Conservation (phyloP, 345 rosid genomes). For the Lenwebbia sp. region DNA sequence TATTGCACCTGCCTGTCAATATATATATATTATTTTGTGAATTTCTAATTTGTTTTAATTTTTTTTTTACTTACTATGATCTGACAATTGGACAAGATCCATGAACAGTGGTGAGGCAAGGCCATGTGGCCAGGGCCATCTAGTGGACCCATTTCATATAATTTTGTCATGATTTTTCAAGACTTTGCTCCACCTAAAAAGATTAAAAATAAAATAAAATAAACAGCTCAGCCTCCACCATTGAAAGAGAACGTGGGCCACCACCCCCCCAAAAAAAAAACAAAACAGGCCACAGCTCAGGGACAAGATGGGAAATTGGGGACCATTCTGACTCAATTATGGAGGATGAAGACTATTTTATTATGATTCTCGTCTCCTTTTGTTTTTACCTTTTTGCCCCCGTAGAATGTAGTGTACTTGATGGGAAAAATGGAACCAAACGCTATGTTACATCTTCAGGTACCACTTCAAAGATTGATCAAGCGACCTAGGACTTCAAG, state of each 20-base stretch:
- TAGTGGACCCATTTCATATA: neutral
- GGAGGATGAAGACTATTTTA: neutral
- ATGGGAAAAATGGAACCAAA: neutral
- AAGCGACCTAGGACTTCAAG: neutral
- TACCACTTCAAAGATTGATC: neutral
- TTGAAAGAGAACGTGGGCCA: neutral
- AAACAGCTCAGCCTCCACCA: neutral
- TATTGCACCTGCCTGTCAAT: neutral
- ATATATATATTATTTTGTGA: neutral
- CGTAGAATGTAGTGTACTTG: neutral
- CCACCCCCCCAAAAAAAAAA: neutral
- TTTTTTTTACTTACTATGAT: neutral
- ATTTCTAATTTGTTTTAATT: neutral
- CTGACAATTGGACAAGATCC: neutral
- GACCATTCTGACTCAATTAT: neutral
- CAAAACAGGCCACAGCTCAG: neutral
- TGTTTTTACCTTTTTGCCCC: neutral
- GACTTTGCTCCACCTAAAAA: neutral
- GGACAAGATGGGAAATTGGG: neutral
- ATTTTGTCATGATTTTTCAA: neutral
- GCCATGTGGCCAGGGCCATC: neutral
- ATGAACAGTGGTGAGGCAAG: neutral
- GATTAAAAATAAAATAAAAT: neutral
- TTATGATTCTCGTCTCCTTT: neutral
- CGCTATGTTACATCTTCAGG: neutral